Evolutionary conservation across 2,329 filamentous ascomycete genomes (phyloP), one percentile per base, ranked within the genome.

Genomic region (Phaeomoniella chlamydospora): DNA sequence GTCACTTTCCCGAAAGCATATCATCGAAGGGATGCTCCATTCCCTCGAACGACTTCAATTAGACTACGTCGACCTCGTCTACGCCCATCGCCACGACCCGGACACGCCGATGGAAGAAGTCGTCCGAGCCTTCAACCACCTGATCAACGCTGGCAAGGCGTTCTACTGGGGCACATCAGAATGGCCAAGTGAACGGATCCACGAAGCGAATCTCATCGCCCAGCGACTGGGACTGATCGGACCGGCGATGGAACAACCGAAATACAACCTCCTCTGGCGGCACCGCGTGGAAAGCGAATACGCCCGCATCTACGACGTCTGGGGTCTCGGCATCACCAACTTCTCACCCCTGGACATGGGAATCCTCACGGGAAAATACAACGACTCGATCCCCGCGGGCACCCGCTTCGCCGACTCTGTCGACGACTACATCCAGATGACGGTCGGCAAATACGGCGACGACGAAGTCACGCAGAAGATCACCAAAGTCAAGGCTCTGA

Each of bases 151-250:
- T 1, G 77, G 77, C 44, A 75, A 80, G 57, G 72, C 74, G 2
- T 71, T 82, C 43, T 80, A 80, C 61, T 80, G 75, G 75, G 76
- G 75, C 30, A 80, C 75, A 0, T 78, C 72, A 0, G 73, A 80
- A 53, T 80, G 76, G 75, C 67, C 64, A 41, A 72, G 76, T 31
- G 67, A 70, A 39, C 74, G 80, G 58, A 79, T 80, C 49, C 67
- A 69, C 4, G 65, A 72, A 39, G 76, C 77, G 72, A 41, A 38
- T 14, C 34, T 41, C 17, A 45, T 44, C 22, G 43, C 76, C 19
- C 72, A 77, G 44, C 65, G 63, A 43, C 62, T 79, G 5, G 64
- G 67, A 11, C 59, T 80, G 29, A 67, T 80, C 41, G 74, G 72
- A 5, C 76, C 76, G 2, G 47, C 77, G 18, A 70, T 77, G 56